Conservation (phyloP, 208 protist species). For the Leishmania turanica region DNA sequence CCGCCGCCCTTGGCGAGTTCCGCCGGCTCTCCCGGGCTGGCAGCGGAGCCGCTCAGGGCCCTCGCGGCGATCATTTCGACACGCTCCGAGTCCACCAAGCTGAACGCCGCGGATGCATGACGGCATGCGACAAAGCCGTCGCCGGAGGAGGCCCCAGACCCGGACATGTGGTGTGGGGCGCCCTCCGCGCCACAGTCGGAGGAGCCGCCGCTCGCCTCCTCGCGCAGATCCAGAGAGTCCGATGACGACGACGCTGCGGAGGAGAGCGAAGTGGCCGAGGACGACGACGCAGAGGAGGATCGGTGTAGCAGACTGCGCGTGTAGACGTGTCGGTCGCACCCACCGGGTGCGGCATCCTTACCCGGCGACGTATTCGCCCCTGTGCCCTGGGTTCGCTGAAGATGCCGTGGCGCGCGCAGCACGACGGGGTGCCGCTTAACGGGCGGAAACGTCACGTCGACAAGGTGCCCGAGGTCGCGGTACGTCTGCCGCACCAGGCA, state of each 20-base stretch:
- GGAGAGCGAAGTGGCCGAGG: constrained; percentile 5
- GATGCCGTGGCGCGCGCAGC: constrained; percentile 17
- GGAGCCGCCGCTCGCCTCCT: background rate
- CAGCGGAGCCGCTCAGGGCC: background rate
- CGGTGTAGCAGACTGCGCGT: constrained; percentile 21
- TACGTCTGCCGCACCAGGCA: constrained; percentile 81
- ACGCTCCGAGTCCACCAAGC: constrained; percentile 11
- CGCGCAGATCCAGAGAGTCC: constrained; percentile 1
- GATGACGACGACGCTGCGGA: background rate
- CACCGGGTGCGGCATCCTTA: background rate
- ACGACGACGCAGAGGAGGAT: constrained; percentile 18
- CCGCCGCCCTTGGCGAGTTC: background rate
- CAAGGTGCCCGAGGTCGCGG: constrained; percentile 72
- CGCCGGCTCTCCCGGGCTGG: background rate
- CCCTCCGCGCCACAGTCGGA: background rate
- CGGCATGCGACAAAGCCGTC: background rate
- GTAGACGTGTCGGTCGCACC: constrained; percentile 16
- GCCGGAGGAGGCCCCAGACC: background rate
- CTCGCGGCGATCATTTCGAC: background rate
- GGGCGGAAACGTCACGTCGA: constrained; percentile 89
- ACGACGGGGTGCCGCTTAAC: constrained; percentile 18
- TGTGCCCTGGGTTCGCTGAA: constrained; percentile 1
- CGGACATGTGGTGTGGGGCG: background rate
- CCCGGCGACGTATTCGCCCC: background rate
- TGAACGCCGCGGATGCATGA: constrained; percentile 23